Percentiles rank a stretch among this genome's conserved stretches.
Conservation (phyloP, 768 basidiomycete species). For the Russula olivacea region DNA sequence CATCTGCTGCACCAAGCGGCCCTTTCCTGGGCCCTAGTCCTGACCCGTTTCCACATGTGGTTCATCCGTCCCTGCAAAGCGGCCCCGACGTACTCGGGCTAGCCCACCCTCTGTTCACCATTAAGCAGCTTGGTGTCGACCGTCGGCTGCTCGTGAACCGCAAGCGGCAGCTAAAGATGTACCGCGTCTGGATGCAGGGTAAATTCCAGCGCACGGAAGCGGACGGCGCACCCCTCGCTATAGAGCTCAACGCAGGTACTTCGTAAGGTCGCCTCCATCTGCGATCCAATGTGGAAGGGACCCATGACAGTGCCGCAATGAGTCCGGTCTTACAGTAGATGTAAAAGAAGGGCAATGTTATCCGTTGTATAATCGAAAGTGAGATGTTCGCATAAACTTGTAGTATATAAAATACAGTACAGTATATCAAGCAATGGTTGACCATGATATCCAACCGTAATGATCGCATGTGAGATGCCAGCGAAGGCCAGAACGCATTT, state of each 20-base stretch:
- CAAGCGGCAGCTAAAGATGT: conserved; percentile 95
- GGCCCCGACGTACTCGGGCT: conserved; percentile 30
- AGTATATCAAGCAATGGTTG: background rate
- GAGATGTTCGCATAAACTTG: background rate
- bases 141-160: conserved; percentile 87
- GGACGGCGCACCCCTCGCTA: background rate
- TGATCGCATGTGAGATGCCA: background rate
- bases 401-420: background rate
- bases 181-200: conserved; percentile 91
- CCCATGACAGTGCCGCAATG: background rate
- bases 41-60: conserved; percentile 6
- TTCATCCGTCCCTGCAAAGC: conserved; percentile 27
- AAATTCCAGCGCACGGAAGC: conserved; percentile 46
- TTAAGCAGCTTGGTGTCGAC: conserved; percentile 86
- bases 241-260: background rate
- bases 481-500: background rate
- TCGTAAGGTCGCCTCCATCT: background rate
- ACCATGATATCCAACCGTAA: background rate
- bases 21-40: too few species aligned
- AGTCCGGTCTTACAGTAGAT: too few species aligned
- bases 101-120: conserved; percentile 62
- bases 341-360: too few species aligned
- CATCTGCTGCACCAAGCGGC: background rate
- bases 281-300: background rate
- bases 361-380: background rate